Conservation (phyloP, 1,139 yeast genomes). For the Wickerhamomyces sp. region DNA sequence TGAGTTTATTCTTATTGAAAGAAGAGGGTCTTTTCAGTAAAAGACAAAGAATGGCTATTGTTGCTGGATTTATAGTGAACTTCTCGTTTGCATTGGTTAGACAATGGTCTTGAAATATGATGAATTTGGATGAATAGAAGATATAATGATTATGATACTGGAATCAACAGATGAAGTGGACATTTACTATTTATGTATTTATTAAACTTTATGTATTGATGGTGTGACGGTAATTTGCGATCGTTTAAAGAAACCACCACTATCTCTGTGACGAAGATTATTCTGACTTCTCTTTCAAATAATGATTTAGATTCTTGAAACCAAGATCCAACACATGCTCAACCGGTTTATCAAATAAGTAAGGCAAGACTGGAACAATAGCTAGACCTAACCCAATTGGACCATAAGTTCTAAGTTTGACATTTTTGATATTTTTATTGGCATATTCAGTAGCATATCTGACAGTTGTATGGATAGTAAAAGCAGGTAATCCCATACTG, state of each 20-base stretch:
- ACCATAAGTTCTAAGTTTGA: slow-evolving; percentile 53
- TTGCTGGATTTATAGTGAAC: slow-evolving; percentile 58
- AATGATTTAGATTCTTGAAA: slow-evolving; percentile 53
- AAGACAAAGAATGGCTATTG: slow-evolving; percentile 55
- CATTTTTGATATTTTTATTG: slow-evolving; percentile 44
- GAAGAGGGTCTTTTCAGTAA: slow-evolving; percentile 55
- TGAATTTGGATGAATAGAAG: neutral
- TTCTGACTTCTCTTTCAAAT: slow-evolving; percentile 10
- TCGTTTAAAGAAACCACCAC: neutral
- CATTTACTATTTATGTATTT: too few relatives aligned
- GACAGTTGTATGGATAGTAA: slow-evolving; percentile 78
- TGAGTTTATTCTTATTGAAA: slow-evolving; percentile 50
- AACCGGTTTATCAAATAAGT: slow-evolving; percentile 77
- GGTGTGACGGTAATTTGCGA: neutral
- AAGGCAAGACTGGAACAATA: slow-evolving; percentile 75
- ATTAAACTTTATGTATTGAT: too few relatives aligned
- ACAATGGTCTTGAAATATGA: slow-evolving; percentile 34
- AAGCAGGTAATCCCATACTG: slow-evolving; percentile 83
- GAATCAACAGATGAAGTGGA: too few relatives aligned
- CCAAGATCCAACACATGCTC: slow-evolving; percentile 62
- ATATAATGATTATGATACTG: too few relatives aligned
- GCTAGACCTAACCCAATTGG: slow-evolving; percentile 77
- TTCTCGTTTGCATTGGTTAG: slow-evolving; percentile 52
- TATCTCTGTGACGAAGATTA: slow-evolving; percentile 5
- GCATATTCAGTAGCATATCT: slow-evolving; percentile 57